Percentiles rank a stretch among this genome's conserved stretches.
Conservation (phyloP, 768 basidiomycete genomes). For the Mycena vulgaris region DNA sequence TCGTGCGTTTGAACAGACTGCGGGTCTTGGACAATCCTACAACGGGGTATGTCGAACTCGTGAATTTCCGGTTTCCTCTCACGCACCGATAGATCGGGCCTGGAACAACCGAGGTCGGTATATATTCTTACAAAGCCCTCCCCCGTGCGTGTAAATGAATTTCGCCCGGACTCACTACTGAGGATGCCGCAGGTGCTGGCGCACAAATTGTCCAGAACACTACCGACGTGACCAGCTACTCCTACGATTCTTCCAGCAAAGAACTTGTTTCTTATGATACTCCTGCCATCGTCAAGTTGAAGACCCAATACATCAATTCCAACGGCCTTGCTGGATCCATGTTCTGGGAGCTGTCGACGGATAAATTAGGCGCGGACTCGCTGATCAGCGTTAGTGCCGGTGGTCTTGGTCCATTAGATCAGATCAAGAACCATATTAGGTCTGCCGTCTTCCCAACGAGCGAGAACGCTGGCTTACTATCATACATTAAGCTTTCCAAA, state of each 20-base stretch:
- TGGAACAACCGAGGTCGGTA: conserved; percentile 77
- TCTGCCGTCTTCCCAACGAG: conserved; percentile 38
- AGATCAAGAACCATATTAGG: conserved; percentile 77
- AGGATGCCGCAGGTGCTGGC: conserved; percentile 56
- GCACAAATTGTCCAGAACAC: conserved; percentile 77
- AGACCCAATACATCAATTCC: conserved; percentile 76
- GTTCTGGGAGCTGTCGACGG: conserved; percentile 83
- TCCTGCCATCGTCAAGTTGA: conserved; percentile 74
- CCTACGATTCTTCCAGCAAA: conserved; percentile 75
- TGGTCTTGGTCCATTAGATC: conserved; percentile 69
- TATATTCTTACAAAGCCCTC: conserved; percentile 84
- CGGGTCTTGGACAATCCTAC: conserved; percentile 77
- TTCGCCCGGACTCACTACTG: background rate
- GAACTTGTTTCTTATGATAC: conserved; percentile 87
- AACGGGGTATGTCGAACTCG: conserved; percentile 64
- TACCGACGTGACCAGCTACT: conserved; percentile 81
- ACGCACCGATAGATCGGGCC: conserved; percentile 69
- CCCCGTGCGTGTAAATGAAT: conserved; percentile 64
- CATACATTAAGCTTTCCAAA: conserved; percentile 75
- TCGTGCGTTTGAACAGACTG: conserved; percentile 80
- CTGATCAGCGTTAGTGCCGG: conserved; percentile 66
- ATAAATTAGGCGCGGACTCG: conserved; percentile 71
- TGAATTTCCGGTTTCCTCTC: background rate
- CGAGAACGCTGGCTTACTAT: too few species aligned
- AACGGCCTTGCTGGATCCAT: conserved; percentile 78